Base-by-base conservation (phyloP, 1,139 yeast species). In the Candida smagusa region DNA sequence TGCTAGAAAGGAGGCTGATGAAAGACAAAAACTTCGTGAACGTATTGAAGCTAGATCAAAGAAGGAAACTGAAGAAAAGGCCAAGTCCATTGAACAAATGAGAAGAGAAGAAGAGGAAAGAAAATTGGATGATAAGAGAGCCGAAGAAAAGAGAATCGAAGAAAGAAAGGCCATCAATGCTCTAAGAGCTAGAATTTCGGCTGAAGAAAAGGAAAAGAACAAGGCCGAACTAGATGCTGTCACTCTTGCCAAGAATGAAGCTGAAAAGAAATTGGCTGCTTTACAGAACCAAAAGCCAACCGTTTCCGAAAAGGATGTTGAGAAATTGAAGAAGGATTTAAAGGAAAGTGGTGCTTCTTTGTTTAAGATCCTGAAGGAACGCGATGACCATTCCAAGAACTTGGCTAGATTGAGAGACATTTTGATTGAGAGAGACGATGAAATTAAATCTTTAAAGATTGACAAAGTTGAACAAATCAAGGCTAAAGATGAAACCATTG, bases 1-100 rank as follows among this genome's bases (percentile, higher is more conserved):
- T 28, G 41, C 38, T 12, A 36, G 9, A 12, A 44, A 46, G 41
- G 44, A 44, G 39, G 44, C 43, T 12, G 48, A 49, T 22, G 45
- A 43, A 34, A 47, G 51, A 43, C 49, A 36, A 31, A 40, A 26
- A 46, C 43, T 25, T 46, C 47, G 42, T 41, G 34, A 29, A 37
- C 32, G 39, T 21, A 35, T 35, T 27, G 37, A 30, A 21, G 42
- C 36, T n/a, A 40, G 38, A 39, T 40, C 37, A 12, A 34, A 33
- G 33, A 22, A 34, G 16, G 38, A 44, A 31, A 42, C 29, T 9
- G 28, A 12, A 11, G 29, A 27, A 27, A 27, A 12, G 12, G 22
- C 34, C 19, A 37, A 37, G 23, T 28, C 26, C 28, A 35, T 16
- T 23, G 44, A 45, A 35, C 45, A 48, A 44, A 49, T 16, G 34